Conservation (phyloP, 331 rosid species). For the Malus hybrid region DNA sequence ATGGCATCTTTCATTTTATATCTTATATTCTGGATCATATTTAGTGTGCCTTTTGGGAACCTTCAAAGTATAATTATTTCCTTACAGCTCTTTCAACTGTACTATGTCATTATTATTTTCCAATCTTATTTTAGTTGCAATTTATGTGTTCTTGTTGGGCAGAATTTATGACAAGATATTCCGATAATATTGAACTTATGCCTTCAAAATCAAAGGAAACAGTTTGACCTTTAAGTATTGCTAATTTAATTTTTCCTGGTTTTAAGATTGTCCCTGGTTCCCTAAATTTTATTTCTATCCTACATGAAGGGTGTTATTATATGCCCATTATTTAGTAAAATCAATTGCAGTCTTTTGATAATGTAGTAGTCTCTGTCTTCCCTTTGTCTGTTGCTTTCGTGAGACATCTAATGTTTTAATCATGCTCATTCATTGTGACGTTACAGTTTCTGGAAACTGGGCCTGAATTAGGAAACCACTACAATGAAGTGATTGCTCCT, state of each 20-base stretch:
- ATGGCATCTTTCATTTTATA: neutral
- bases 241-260: neutral
- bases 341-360: neutral
- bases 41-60: neutral
- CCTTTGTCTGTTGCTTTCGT: neutral
- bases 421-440: slow-evolving; percentile 7
- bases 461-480: slow-evolving; percentile 70
- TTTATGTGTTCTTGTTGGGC: neutral
- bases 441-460: slow-evolving; percentile 82
- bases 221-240: neutral
- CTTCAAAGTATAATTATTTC: neutral
- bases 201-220: neutral
- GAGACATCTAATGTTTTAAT: neutral
- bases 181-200: neutral
- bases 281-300: neutral
- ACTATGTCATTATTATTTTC: neutral
- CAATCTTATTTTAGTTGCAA: neutral
- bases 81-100: neutral
- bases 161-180: neutral
- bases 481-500: slow-evolving; percentile 88
- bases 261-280: neutral
- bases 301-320: neutral
- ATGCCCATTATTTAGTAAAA: neutral
- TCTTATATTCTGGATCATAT: neutral
- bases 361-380: neutral